Evolutionary conservation across 805 yeast species (phyloP), one percentile per base, ranked within the genome.

Genomic region (Candida corydali): DNA sequence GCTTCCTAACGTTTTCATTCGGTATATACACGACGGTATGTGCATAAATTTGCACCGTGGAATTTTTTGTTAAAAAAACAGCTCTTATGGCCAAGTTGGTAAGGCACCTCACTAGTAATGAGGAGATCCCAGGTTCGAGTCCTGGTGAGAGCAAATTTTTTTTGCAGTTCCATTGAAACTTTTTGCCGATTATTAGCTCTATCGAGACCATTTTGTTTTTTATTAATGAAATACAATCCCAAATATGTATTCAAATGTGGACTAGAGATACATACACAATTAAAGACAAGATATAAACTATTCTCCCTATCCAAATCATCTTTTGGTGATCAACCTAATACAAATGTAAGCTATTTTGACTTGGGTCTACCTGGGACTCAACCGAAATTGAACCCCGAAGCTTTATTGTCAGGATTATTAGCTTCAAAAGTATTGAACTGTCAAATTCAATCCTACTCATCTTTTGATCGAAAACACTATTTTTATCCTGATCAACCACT

Each of bases 401-500:
- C 89, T 1, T 54, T 91, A 3, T 50, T 76, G 1, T 70, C 75
- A 23, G 95, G 96, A 0, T 51, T 87, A 27, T 77, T 76, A 47
- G 76, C 95, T 1, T 89, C 94, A 0, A 57, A 74, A 2, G 86
- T 93, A 0, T 58, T 89, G 36, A 69, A 81, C 23, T 75, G 86
- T 40, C 54, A 66, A 0, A 70, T 93, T 11, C 75, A 75, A 40
- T 45, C 58, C 0, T 44, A 52, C 6, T 83, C 91, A 1, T 66
- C 80, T 1, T 93, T 93, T 57, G 98, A 93, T 53, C 69, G 98
- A 46, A 93, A 93, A 58, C 98, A 93, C 56, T 93, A 93, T 57
- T 88, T 93, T 58, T 93, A 93, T 57, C 91, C 89, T 1, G 98
- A 93, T 57, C 98, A 93, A 55, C 98, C 98, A 0, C 61, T 84